Base-by-base conservation (phyloP, 2,329 filamentous ascomycete genomes). In the Pseudocercospora cruenta region DNA sequence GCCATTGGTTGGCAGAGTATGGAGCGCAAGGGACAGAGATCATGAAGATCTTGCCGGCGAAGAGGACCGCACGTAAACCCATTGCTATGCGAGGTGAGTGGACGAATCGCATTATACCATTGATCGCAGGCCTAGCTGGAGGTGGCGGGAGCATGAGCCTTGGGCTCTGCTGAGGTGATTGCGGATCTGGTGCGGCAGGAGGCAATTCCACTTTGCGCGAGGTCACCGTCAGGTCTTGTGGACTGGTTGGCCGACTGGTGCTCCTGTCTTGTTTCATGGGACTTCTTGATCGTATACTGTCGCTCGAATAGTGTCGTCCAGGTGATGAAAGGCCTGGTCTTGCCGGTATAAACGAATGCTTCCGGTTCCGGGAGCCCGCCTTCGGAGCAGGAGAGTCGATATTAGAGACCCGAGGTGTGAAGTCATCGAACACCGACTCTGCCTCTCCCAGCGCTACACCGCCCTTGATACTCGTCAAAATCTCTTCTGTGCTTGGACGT, bases 401-500 rank as follows among this genome's bases (percentile, higher is more conserved):
- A n/a, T 79, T 72, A 0, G 79, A 80, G 58, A 84, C 82, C 6
- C 82, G 78, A 49, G 72, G 65, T 9, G 55, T 63, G 14, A 59
- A 67, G 21, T 75, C 74, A 8, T 72, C 69, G 12, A 67, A 63
- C 12, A 63, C 62, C 31, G 79, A 76, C 14, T 67, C 65, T 26
- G 64, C 63, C 9, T 78, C 76, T 39, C 69, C 71, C 2, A 75
- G 53, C 74, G 78, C 63, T 73, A 78, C 65, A 74, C 81, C 81
- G 1, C 91, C 90, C 71, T 91, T 90, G 78, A 97, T 92, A 1
- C 88, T 91, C 9, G 85, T 84, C 45, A 98, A 79, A 1, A 99
- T 94, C 64, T 98, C 94, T 54, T 89, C 91, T 0, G 95, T 94
- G 53, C 88, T 92, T 0, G 95, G 95, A 6, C 95, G 85, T 63